Evolutionary conservation across 768 basidiomycete species (phyloP), one percentile per base, ranked within the genome.

Genomic region (Lactarius deliciosus): DNA sequence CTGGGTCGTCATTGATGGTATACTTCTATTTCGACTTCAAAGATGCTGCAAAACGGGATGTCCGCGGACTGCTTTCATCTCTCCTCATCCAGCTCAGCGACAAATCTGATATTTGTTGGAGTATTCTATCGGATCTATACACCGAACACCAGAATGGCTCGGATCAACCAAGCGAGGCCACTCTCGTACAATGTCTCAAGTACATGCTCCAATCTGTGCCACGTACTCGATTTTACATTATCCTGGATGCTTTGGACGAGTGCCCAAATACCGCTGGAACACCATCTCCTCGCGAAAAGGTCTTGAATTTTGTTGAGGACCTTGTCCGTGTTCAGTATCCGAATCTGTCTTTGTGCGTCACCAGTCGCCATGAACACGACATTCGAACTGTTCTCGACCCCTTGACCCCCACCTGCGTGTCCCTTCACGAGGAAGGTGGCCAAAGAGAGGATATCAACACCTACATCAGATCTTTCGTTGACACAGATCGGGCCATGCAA

Each of bases 401-500:
- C 7, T 10, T 56, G 10, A 34, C 43, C 5, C 10, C 56, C 15
- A 20, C 18, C 43, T 10, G n/a, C 13, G 32, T 64, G 0, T 57
- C 41, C 8, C 63, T 64, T 25, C 41, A 64, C 5, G 63, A 64
- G n/a, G 55, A 64, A 47, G 5, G 3, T 16, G 63, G 63, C 10
- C 63, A 64, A 47, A 57, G 22, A 6, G 41, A 64, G 8, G 54
- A 43, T 28, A 64, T 64, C 7, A 20, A 22, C 8, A 60, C 25
- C 28, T 64, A 32, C 50, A n/a, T 64, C 28, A 15, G 13, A 15
- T 40, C 47, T 6, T 60, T 43, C 10, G 58, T 64, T 60, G 6
- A 1, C 20, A 18, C 20, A 2, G 50, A 64, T 18, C 34, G 28
- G 16, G 28, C 22, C 6, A 60, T 64, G 64, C 36, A 30, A 16